Percentiles rank a stretch among this genome's conserved stretches.
Evolutionary conservation across 371 early-diverging fungal genomes (phyloP).

Genomic region (Choanephora cucurbitarum): DNA sequence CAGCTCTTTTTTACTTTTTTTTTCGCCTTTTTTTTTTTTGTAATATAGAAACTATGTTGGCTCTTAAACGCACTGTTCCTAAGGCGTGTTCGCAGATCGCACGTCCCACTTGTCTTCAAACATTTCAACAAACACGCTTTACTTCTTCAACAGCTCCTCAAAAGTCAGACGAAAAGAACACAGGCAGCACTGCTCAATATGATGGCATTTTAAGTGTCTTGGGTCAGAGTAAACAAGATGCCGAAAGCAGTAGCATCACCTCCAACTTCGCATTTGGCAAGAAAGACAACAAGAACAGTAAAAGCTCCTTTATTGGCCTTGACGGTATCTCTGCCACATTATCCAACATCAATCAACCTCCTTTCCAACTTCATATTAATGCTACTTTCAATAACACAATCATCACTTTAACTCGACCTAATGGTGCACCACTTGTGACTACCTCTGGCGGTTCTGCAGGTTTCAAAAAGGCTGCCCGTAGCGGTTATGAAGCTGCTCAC

Average conservation of each 20-base stretch:
- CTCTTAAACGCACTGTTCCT: conserved; percentile 21
- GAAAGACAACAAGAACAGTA: not conserved
- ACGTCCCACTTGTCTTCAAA: conserved; percentile 12
- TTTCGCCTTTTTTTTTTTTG: not conserved
- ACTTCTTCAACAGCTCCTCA: conserved; percentile 4
- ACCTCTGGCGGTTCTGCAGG: conserved; percentile 85
- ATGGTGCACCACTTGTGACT: conserved; percentile 71
- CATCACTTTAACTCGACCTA: conserved; percentile 74
- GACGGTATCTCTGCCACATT: conserved; percentile 14
- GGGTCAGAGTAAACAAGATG: conserved; percentile 4
- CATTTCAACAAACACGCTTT: conserved; percentile 15
- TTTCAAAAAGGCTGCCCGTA: conserved; percentile 86
- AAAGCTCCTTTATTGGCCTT: not conserved
- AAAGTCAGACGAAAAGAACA: conserved; percentile 2
- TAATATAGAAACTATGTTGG: conserved; percentile 19
- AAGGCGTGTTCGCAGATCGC: conserved; percentile 9
- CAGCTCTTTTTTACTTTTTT: not conserved
- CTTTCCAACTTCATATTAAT: conserved; percentile 73
- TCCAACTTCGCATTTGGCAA: not conserved
- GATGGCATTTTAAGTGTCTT: conserved; percentile 27
- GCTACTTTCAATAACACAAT: conserved; percentile 91
- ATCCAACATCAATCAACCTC: conserved; percentile 23
- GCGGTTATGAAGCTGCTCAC: conserved; percentile 92
- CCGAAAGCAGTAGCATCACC: conserved; percentile 1
- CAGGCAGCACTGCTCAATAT: conserved; percentile 15